Conservation (phyloP, 1,139 yeast genomes). For the Blastobotrys ciferrii region DNA sequence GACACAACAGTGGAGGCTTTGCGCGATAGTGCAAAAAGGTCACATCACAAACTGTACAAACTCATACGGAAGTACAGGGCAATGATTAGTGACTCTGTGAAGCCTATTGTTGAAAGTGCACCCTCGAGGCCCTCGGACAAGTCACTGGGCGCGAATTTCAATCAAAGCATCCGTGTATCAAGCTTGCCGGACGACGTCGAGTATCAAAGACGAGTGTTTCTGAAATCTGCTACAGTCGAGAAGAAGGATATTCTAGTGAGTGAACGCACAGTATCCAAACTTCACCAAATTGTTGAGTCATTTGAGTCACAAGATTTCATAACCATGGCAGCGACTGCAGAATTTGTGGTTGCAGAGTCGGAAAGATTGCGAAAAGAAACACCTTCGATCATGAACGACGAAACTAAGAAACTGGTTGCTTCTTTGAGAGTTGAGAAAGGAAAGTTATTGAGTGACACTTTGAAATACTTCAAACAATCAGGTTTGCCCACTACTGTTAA, state of each 20-base stretch:
- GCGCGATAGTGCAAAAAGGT: slow-evolving; percentile 86
- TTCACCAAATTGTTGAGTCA: slow-evolving; percentile 23
- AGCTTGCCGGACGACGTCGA: background rate
- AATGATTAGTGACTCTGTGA: slow-evolving; percentile 53
- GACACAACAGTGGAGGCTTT: slow-evolving; percentile 93
- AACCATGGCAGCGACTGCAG: slow-evolving; percentile 51
- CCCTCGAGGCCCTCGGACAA: slow-evolving; percentile 3
- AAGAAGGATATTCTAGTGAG: background rate
- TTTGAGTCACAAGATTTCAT: slow-evolving; percentile 36
- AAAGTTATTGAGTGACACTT: slow-evolving; percentile 69
- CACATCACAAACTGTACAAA: slow-evolving; percentile 83
- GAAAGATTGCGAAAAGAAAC: slow-evolving; percentile 70
- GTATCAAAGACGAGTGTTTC: background rate
- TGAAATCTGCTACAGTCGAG: background rate
- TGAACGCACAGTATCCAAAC: background rate
- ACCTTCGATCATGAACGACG: slow-evolving; percentile 67
- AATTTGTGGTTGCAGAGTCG: slow-evolving; percentile 55
- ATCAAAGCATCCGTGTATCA: background rate
- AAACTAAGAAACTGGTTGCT: slow-evolving; percentile 68
- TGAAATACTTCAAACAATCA: slow-evolving; percentile 68
- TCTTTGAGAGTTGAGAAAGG: slow-evolving; percentile 77
- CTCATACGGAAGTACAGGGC: slow-evolving; percentile 78
- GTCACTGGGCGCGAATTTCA: background rate
- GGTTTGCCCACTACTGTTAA: slow-evolving; percentile 71
- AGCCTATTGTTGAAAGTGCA: slow-evolving; percentile 56